Percentiles rank a stretch among this genome's conserved stretches.
phyloP scores from a whole-genome alignment of 805 yeast species.

The Millerago galiae region DNA sequence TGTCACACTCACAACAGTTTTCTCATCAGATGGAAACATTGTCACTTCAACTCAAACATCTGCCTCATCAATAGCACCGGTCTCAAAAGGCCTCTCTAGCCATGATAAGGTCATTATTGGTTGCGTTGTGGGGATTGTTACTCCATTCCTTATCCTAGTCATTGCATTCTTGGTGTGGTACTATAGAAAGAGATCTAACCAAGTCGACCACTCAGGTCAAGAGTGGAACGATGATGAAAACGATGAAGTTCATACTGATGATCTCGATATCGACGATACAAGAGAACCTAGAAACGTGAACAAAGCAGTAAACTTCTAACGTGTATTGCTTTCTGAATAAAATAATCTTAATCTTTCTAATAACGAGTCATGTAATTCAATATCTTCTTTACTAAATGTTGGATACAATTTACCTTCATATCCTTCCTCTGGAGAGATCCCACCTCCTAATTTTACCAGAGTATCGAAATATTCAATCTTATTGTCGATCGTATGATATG shows the following conservation, averaged over 20 bases:
- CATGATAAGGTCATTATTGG: slow-evolving; percentile 56
- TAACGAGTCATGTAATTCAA: slow-evolving; percentile 12
- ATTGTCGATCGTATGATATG: slow-evolving; percentile 30
- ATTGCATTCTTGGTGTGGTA: slow-evolving; percentile 7
- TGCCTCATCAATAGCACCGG: slow-evolving; percentile 6
- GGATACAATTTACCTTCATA: slow-evolving; percentile 21
- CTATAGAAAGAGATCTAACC: slow-evolving; percentile 12
- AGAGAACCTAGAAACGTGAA: slow-evolving; percentile 9
- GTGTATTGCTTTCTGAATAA: not conserved
- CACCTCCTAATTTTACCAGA: slow-evolving; percentile 25
- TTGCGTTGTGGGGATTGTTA: slow-evolving; percentile 66
- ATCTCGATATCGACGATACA: not conserved
- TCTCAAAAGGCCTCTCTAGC: slow-evolving; percentile 36
- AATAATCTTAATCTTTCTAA: slow-evolving; percentile 5
- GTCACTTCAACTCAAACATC: slow-evolving; percentile 26
- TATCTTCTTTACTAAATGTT: slow-evolving; percentile 22
- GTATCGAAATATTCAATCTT: slow-evolving; percentile 23
- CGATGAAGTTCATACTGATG: not conserved
- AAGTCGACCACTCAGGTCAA: slow-evolving; percentile 20
- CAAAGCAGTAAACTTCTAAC: slow-evolving; percentile 20
- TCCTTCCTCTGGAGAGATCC: slow-evolving; percentile 10
- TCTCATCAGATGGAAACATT: slow-evolving; percentile 25
- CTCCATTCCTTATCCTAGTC: slow-evolving; percentile 39
- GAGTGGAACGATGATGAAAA: slow-evolving; percentile 21
- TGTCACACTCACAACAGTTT: slow-evolving; percentile 28